These are phyloP conservation scores for Marasmius tenuissimus DNA, from an alignment of 1,284 basidiomycete genomes.

Conservation along the genomic window DNA sequence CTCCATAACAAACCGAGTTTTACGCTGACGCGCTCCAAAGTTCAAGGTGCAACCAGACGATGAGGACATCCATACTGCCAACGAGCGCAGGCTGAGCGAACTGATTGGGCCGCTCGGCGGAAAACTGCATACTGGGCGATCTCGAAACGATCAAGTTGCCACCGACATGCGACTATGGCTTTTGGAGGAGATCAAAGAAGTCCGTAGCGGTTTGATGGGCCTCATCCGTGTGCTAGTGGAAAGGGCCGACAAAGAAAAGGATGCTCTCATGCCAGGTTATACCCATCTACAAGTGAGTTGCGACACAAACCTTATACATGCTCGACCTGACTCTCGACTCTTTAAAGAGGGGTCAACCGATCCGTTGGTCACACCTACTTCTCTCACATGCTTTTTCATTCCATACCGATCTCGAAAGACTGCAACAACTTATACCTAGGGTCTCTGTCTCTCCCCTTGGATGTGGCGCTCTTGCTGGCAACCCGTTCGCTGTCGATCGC, in stretches of 20 bases:
- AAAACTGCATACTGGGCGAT: constrained; percentile 94
- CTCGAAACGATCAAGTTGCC: constrained; percentile 96
- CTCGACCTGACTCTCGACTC: constrained; percentile 8
- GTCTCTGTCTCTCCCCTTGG: constrained; percentile 94
- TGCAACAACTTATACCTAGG: constrained; percentile 83
- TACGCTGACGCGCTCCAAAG: constrained; percentile 31
- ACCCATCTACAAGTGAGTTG: constrained; percentile 87
- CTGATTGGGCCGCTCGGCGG: constrained; percentile 89
- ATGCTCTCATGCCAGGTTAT: constrained; percentile 92
- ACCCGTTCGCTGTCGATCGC: constrained; percentile 91
- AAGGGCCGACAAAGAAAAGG: constrained; percentile 90
- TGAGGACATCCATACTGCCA: constrained; percentile 99
- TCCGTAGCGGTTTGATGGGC: constrained; percentile 75
- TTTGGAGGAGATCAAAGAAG: constrained; percentile 73
- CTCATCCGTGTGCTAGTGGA: constrained; percentile 88
- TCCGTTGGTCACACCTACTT: constrained; percentile 97
- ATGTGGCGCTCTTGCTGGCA: constrained; percentile 93
- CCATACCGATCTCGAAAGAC: constrained; percentile 82
- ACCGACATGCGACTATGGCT: constrained; percentile 98
- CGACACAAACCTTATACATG: background rate
- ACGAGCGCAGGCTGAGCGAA: constrained; percentile 93
- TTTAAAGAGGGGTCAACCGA: constrained; percentile 88
- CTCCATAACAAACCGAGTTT: background rate
- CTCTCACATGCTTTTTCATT: constrained; percentile 96
- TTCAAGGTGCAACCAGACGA: constrained; percentile 81